phyloP scores from a whole-genome alignment of 2,329 filamentous ascomycete genomes.

The Magnaporthiopsis poae region DNA sequence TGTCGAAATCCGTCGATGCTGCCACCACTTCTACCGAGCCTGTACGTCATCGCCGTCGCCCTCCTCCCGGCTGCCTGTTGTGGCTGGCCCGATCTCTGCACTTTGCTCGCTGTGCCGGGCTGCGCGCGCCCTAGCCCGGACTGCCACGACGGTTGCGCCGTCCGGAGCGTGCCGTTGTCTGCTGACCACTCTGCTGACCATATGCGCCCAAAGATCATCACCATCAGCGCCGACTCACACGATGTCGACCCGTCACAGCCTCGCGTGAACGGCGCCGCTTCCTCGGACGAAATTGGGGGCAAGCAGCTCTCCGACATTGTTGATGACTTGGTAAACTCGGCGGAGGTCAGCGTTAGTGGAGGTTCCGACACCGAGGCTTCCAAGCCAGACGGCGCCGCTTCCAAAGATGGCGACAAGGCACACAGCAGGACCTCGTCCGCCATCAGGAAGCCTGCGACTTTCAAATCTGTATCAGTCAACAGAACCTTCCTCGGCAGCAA shows the following conservation, averaged over 20 bases:
- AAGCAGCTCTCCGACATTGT: slow-evolving; percentile 47
- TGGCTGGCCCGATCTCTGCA: not conserved
- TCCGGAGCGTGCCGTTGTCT: not conserved
- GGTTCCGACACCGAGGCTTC: slow-evolving; percentile 69
- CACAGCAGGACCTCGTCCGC: slow-evolving; percentile 50
- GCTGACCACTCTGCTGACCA: not conserved
- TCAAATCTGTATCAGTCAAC: slow-evolving; percentile 79
- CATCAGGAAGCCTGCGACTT: slow-evolving; percentile 65
- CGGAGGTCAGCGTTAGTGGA: slow-evolving; percentile 60
- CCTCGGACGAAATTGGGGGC: slow-evolving; percentile 44
- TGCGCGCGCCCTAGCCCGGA: too few species aligned
- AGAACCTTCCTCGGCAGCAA: slow-evolving; percentile 76
- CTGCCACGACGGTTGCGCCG: not conserved
- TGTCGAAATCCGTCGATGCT: slow-evolving; percentile 44
- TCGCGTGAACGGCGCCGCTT: slow-evolving; percentile 38
- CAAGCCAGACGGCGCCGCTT: slow-evolving; percentile 44
- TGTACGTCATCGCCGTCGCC: slow-evolving; percentile 18
- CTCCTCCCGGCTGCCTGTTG: not conserved
- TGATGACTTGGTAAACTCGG: slow-evolving; percentile 51
- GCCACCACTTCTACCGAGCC: slow-evolving; percentile 36
- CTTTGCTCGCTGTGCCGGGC: too few species aligned
- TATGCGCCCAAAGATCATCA: slow-evolving; percentile 19
- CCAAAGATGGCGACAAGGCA: slow-evolving; percentile 46
- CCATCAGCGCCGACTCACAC: slow-evolving; percentile 30
- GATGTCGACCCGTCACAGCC: slow-evolving; percentile 36